These are phyloP conservation scores for Plectranthus barbatus DNA, from an alignment of 257 asterid species.

Conservation along the genomic window DNA sequence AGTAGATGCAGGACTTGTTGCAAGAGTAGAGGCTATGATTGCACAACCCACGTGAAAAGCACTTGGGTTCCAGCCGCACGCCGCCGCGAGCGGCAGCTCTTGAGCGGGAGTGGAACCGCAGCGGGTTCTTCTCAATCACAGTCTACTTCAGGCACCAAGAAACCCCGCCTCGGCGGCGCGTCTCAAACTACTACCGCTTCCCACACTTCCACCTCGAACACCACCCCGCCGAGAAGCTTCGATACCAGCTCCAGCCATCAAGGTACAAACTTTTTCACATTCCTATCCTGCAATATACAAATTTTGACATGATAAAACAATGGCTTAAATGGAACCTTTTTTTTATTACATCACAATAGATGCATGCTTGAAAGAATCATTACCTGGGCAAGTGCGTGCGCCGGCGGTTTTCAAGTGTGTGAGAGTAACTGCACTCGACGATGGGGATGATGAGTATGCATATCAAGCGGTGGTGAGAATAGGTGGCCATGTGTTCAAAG, in stretches of 20 bases:
- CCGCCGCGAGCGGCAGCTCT: slow-evolving; percentile 62
- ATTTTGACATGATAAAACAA: too few relatives aligned
- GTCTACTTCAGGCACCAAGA: slow-evolving; percentile 50
- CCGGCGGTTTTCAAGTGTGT: slow-evolving; percentile 77
- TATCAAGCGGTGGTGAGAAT: slow-evolving; percentile 63
- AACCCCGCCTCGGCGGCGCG: slow-evolving; percentile 55
- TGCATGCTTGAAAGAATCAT: slow-evolving; percentile 38
- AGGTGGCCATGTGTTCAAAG: slow-evolving; percentile 79
- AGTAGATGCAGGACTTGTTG: slow-evolving; percentile 59
- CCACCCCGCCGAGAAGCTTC: slow-evolving; percentile 60
- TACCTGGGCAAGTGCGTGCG: slow-evolving; percentile 70
- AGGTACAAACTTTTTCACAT: slow-evolving; percentile 25
- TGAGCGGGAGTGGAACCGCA: slow-evolving; percentile 28
- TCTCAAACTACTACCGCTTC: slow-evolving; percentile 58
- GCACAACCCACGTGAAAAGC: slow-evolving; percentile 56
- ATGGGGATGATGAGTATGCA: slow-evolving; percentile 71
- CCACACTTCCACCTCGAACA: slow-evolving; percentile 70
- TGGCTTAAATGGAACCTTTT: neutral
- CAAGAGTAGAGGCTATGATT: slow-evolving; percentile 47
- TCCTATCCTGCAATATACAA: neutral
- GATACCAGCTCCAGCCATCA: slow-evolving; percentile 61
- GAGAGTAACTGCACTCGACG: slow-evolving; percentile 55
- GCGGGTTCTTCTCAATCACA: slow-evolving; percentile 36
- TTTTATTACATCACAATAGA: slow-evolving; percentile 9
- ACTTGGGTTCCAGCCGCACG: slow-evolving; percentile 71